A percentile compares a stretch with the other conserved stretches of the same genome.
These are phyloP conservation scores for Yarrowia sp. DNA, from an alignment of 805 yeast genomes.

Conservation along the genomic window DNA sequence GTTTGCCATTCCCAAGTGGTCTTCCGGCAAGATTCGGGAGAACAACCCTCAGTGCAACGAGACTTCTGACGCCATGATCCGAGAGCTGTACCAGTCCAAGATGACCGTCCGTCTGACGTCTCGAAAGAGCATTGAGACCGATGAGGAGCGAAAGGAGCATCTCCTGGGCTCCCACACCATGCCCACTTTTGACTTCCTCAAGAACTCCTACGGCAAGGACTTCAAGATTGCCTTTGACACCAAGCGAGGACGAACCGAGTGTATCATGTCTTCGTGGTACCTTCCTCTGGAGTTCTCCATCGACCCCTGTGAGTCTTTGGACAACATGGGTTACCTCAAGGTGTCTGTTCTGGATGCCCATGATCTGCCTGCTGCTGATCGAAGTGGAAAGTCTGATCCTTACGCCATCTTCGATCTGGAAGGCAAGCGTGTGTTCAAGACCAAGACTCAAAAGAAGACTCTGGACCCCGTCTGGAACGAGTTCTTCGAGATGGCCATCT, in stretches of 20 bases:
- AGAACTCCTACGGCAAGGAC: conserved; percentile 63
- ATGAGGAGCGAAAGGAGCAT: conserved; percentile 41
- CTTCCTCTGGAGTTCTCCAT: conserved; percentile 64
- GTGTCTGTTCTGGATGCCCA: conserved; percentile 63
- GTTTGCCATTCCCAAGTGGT: conserved; percentile 62
- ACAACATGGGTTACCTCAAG: conserved; percentile 68
- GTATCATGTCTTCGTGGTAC: conserved; percentile 64
- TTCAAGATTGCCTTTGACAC: conserved; percentile 56
- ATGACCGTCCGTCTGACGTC: conserved; percentile 61
- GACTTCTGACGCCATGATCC: conserved; percentile 72
- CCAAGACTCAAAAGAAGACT: conserved; percentile 81
- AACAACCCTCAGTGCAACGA: conserved; percentile 43
- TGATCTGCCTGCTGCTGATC: conserved; percentile 78
- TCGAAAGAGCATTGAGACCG: conserved; percentile 45
- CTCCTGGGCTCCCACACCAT: conserved; percentile 60
- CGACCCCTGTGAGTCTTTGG: conserved; percentile 71
- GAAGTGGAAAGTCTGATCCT: conserved; percentile 93
- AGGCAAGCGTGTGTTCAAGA: conserved; percentile 62
- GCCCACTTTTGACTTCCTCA: conserved; percentile 64
- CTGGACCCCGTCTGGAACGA: conserved; percentile 91
- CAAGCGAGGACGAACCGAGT: conserved; percentile 43
- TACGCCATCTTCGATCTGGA: conserved; percentile 68
- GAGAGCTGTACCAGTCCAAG: conserved; percentile 73
- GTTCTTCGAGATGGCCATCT: conserved; percentile 52
- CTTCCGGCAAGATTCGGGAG: conserved; percentile 49